Base-by-base conservation (phyloP, 768 basidiomycete species). In the Podaxis carcinomalis region DNA sequence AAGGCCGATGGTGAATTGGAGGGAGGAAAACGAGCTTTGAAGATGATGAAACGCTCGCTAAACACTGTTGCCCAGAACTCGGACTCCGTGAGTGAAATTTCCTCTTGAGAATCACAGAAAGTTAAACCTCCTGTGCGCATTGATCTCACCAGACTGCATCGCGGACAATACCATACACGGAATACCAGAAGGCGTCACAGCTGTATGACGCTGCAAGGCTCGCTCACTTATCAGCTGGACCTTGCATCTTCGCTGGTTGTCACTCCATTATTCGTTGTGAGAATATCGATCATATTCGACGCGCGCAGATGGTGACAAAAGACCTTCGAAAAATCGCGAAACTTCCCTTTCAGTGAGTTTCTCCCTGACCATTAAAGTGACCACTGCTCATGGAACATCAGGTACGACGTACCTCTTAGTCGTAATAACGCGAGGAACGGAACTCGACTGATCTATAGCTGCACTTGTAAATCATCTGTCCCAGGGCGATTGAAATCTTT, bases 271-370 rank as follows among this genome's bases (percentile, higher is more conserved):
- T 76, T 7, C 64, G 70, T 1, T 62, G 65, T 2, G 25, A 62
- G 14, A 46, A 65, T 2, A 72, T 67, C 35, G 64, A 68, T 44
- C 62, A 75, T 56, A 49, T 28, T 23, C 64, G 56, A 14, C 71
- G 73, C 5, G 64, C 66, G 6, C 46, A 61, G 27, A 16, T 72
- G 7, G 73, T 75, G 5, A 63, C 65, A 0, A 61, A 67, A 3
- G 73, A 75, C 37, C 61, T 75, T 11, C 65, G 67, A n/a, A 73
- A 71, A 42, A 67, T 73, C 53, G 71, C 64, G 4, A 67, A 66
- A 10, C 42, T 73, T 3, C 59, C 66, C 11, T 73, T 75, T 55
- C 65, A 68, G 73, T 75, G 49, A 40, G 72, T 66, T 6, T 25
- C 11, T 37, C 1, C 19, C 56, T 50, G 27, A 14, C 4, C 21